Base-by-base conservation (phyloP, 2,329 filamentous ascomycete genomes). In the Aspergillus sp. region DNA sequence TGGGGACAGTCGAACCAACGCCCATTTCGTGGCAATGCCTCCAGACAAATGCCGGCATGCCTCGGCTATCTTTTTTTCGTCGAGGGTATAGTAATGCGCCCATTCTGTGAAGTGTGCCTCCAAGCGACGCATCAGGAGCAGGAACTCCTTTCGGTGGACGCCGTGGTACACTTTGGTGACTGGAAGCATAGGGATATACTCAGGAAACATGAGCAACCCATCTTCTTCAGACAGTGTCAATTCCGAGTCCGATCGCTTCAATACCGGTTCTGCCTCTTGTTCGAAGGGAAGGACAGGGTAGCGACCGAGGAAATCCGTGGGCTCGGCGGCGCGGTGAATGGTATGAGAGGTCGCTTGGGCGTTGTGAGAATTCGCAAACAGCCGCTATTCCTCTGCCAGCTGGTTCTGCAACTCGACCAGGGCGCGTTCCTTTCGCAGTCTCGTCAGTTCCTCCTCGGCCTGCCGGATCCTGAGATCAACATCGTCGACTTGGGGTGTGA, bases 371-470 rank as follows among this genome's bases (percentile, higher is more conserved):
- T 44, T 31, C 14, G 31, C 46, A 2, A 62, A 21, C 37, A 44
- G 23, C 25, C 35, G 23, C 25, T 58, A 11, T 21, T 57, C 57
- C 2, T 27, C 33, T 0, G 57, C 57, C 15, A 60, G 47, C 31
- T 55, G 27, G 40, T 35, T 50, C n/a, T 40, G 54, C 11, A 58
- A 35, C 6, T 56, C 19, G 9, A 63, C 35, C 8, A 58, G 12
- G 7, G 46, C 52, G 12, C 56, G 59, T 39, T 57, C 17, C 27
- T 57, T 59, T n/a, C 45, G 35, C 15, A 57, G 15, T 0, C 17
- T 40, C 12, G 35, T 43, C 23, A 60, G 41, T 14, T 58, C 52
- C 17, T 60, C 46, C 33, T 46, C 39, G 15, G 58, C 14, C 4
- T 19, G n/a, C 8, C 23, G 49, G n/a, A 60, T 50, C 19, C 56